phyloP scores from a whole-genome alignment of 441 rosid genomes.

The Flueggea neowawraea region DNA sequence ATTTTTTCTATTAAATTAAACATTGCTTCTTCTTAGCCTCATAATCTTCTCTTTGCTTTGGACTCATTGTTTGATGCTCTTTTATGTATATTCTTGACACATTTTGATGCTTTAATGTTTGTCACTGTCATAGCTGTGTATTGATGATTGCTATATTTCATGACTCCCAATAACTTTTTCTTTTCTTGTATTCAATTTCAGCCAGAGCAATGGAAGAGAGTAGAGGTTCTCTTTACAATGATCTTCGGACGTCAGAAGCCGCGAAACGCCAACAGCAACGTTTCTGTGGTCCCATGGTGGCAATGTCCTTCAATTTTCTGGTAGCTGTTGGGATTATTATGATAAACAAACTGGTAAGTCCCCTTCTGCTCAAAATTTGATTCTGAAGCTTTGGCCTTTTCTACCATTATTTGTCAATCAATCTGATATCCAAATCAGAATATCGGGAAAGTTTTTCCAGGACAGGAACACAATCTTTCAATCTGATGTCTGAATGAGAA shows the following conservation, averaged over 20 bases:
- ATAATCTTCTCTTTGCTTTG: too few relatives aligned
- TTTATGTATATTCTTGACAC: too few relatives aligned
- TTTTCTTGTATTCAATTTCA: conserved; percentile 6
- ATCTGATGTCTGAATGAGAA: too few relatives aligned
- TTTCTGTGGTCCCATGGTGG: conserved; percentile 72
- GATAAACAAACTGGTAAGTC: conserved; percentile 60
- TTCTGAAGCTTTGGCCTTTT: too few relatives aligned
- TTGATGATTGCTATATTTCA: too few relatives aligned
- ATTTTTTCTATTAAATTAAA: too few relatives aligned
- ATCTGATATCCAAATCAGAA: not conserved
- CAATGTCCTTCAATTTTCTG: conserved; percentile 87
- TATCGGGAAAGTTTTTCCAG: not conserved
- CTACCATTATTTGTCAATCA: too few relatives aligned
- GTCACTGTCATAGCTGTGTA: too few relatives aligned
- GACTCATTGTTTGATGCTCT: too few relatives aligned
- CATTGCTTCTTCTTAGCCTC: too few relatives aligned
- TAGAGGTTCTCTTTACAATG: conserved; percentile 74
- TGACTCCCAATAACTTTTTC: not conserved
- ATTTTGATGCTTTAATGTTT: too few relatives aligned
- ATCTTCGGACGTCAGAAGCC: conserved; percentile 78
- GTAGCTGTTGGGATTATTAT: conserved; percentile 86
- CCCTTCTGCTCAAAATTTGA: not conserved
- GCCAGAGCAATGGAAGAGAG: conserved; percentile 85
- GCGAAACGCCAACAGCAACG: conserved; percentile 88
- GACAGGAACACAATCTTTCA: too few relatives aligned